Base-by-base conservation (phyloP, 1,139 yeast genomes). In the Lodderomyces jiufengensis region DNA sequence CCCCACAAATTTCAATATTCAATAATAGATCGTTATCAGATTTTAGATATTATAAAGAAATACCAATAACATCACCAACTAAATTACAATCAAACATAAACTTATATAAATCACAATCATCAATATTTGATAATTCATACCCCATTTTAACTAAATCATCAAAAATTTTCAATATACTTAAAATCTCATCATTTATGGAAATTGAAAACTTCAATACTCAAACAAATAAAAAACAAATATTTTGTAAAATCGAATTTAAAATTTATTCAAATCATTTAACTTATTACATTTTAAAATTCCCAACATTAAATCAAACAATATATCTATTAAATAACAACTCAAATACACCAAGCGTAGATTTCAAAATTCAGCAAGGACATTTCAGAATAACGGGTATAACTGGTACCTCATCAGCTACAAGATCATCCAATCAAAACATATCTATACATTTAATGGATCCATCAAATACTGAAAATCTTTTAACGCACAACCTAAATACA, bases 311-410 rank as follows among this genome's bases (percentile, higher is more conserved):
- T 10, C 6, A 18, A 5, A 33, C 29, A 3, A 29, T 46, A 5
- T 45, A 46, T 25, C 45, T 54, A 6, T 37, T 61, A 31, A 47
- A 62, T 9, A 65, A 66, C 39, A 67, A 66, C 37, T 61, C 63
- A 25, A 44, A 57, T 24, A 54, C 51, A 29, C 71, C 73, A 1
- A 55, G 59, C 9, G 65, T 61, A 7, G 73, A 67, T 41, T 52
- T 62, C 23, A 39, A 46, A 20, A 56, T 53, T 46, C 48, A 51
- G 25, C 49, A 46, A 23, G 55, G 66, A 18, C 61, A 61, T 36
- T 47, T 66, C 20, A 50, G 73, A 21, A 48, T 63, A 3, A 39
- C 46, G 26, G 73, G 73, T 0, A 55, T 63, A 1, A 55, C 69
- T 3, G 70, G 70, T 0, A 60, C 66, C 3, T 50, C 68, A 2